A percentile compares a stretch with the other conserved stretches of the same genome.
Conservation (phyloP, 495 filamentous ascomycete genomes). For the Aspergillus sclerotiicarbonarius region DNA sequence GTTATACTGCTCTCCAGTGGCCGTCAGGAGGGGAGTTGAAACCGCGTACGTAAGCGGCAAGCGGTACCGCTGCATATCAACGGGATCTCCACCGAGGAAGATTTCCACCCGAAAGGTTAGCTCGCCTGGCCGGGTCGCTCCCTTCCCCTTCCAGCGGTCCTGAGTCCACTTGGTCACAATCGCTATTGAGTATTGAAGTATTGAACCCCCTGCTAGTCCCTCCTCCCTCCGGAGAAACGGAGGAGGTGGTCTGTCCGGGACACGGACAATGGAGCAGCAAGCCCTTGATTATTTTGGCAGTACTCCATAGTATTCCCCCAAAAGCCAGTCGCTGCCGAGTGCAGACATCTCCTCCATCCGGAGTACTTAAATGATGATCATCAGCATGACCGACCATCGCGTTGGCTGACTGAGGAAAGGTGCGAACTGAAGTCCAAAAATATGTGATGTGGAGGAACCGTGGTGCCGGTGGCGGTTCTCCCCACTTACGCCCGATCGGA, state of each 20-base stretch:
- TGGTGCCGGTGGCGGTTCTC: neutral
- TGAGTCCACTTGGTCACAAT: neutral
- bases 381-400: neutral
- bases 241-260: neutral
- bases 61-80: conserved; percentile 6
- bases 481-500: neutral
- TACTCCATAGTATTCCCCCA: neutral
- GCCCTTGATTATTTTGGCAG: neutral
- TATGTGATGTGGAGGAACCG: conserved; percentile 1
- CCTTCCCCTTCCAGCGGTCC: neutral
- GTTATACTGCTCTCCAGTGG: too few species aligned
- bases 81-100: conserved; percentile 4
- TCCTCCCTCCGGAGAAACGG: neutral
- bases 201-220: neutral
- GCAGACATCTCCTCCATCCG: neutral
- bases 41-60: neutral
- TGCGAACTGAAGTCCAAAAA: neutral
- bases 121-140: neutral
- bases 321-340: neutral
- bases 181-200: too few species aligned
- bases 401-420: neutral
- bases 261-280: neutral
- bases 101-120: conserved; percentile 3
- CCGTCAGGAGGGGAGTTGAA: neutral
- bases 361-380: neutral